These are phyloP conservation scores for Penicillium psychrosexuale DNA, from an alignment of 2,329 filamentous ascomycete genomes.

Conservation along the genomic window DNA sequence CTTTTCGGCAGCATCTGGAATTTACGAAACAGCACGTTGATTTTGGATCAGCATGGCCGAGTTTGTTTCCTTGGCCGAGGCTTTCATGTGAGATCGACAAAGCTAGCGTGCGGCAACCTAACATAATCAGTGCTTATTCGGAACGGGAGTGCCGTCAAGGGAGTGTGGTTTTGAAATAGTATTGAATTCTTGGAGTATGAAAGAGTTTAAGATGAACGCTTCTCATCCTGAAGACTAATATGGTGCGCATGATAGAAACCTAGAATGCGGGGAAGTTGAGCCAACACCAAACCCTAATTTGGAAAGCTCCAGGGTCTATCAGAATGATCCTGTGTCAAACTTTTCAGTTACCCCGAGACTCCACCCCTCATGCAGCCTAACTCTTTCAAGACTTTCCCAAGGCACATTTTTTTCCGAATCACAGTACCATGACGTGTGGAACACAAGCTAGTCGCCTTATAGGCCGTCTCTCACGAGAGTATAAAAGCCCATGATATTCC, in stretches of 20 bases:
- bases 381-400: background rate
- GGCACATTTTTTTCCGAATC: background rate
- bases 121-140: slow-evolving; percentile 1
- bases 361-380: background rate
- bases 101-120: slow-evolving; percentile 9
- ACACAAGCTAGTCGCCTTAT: background rate
- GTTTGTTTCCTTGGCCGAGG: slow-evolving; percentile 7
- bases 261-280: slow-evolving; percentile 1
- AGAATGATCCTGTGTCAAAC: background rate
- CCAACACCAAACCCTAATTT: slow-evolving; percentile 7
- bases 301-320: slow-evolving; percentile 1
- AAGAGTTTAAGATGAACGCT: background rate
- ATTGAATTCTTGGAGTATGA: too few species aligned
- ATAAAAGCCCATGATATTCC: background rate
- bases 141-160: background rate
- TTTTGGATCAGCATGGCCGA: background rate
- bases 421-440: slow-evolving; percentile 2
- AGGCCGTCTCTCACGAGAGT: slow-evolving; percentile 1
- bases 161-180: background rate
- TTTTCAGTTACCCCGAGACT: background rate
- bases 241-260: background rate
- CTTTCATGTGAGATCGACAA: slow-evolving; percentile 26
- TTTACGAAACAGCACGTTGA: background rate
- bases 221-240: background rate
- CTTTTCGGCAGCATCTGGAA: background rate